Evolutionary conservation across 2,329 filamentous ascomycete genomes (phyloP), one percentile per base, ranked within the genome.

Genomic region (Nemania bipapillata): DNA sequence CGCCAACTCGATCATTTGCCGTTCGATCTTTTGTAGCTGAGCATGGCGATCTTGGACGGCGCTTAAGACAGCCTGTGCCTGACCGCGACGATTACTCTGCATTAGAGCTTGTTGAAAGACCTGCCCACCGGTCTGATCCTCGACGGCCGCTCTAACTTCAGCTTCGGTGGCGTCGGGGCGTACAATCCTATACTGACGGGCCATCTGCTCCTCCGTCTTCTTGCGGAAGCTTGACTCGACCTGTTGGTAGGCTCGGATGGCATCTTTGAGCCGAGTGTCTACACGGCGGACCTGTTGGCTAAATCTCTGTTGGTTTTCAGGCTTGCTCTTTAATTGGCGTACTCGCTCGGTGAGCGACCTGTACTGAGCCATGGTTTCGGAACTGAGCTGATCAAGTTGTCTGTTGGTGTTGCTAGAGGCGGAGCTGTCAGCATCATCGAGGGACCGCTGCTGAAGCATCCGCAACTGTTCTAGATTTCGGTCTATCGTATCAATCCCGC

Each of bases 1-100:
- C 5, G 92, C 89, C 65, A 99, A 85, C 81, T 97, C 92, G 11
- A 92, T 89, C 87, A 98, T 92, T 79, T 96, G 92, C 77, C 88
- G 86, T 83, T 97, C 94, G 77, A 98, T 97, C 86, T 96, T 95
- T 81, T 94, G 89, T 74, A 99, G 92, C 49, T 92, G 94, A 60
- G 89, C 89, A 80, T 97, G 94, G 73, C 96, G 91, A 77, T 92
- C 89, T 80, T 91, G 88, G 40, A 97, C 93, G 72, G 93, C 93
- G 74, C 87, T 88, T 64, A 97, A 86, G 40, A 93, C 93, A 42
- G 90, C 89, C 72, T 91, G 90, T 49, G 93, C 92, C 80, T 96
- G 92, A 57, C 93, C 92, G 78, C 90, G 89, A 77, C 93, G 90
- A 81, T 91, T 91, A 79, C 89, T 92, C 82, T 91, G 89, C 84